Evolutionary conservation across 257 asterid species (phyloP), one percentile per base, ranked within the genome.

Genomic region (Fraxinus americana): DNA sequence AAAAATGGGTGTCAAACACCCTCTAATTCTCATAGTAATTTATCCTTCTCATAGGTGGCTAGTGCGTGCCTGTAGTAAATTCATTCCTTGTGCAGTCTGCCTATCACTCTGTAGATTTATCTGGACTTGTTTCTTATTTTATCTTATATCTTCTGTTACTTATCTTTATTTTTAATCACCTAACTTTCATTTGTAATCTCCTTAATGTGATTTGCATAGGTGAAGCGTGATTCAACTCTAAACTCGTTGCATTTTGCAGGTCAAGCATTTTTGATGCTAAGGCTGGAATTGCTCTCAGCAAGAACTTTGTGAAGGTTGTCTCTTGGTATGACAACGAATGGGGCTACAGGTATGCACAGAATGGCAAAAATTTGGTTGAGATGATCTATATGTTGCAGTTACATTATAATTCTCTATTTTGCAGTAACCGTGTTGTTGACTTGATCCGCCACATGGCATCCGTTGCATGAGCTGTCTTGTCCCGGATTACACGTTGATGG

Each of bases 241-340:
- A 52, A 4, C 52, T 43, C 57, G 59, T 34, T 34, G 36, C 19
- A n/a, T 27, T 17, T 71, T 73, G 45, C 84, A 89, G 94, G 89
- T 89, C 92, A 23, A 89, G 92, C 88, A 89, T 89, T 45, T 87
- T 89, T 30, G 91, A 87, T 45, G 90, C 94, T 69, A 89, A 89
- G 88, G 94, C 92, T 30, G 94, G 94, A 71, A 87, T 87, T 41
- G 90, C 91, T 29, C 83, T 89, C 9, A 87, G 71, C 38, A 87
- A 82, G 16, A 87, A 85, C 86, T 89, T 89, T 43, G 91, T 89
- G 71, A 89, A 87, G 79, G 80, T 89, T 29, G 89, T 89, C 25
- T 83, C 90, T 57, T 87, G 93, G 93, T 87, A 89, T 21, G 91
- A 89, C 87, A 87, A 89, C 7, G 93, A 89, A 81, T 89, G 93